Conservation (phyloP, 805 yeast genomes). For the Pichia manshurica region DNA sequence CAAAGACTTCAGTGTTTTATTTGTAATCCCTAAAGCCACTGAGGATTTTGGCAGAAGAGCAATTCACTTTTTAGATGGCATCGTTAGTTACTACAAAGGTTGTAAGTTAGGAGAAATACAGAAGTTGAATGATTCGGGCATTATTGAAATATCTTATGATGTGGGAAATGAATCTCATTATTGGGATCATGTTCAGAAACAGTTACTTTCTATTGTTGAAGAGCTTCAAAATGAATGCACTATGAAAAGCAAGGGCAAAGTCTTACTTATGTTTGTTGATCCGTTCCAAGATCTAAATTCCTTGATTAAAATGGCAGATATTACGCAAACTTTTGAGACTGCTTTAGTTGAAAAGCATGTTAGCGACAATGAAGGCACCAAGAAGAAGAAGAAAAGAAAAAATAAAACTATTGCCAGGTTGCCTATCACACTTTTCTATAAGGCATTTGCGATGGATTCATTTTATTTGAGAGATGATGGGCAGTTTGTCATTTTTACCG, state of each 20-base stretch:
- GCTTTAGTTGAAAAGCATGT: constrained; percentile 23
- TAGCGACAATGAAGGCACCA: constrained; percentile 20
- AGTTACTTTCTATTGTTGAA: constrained; percentile 63
- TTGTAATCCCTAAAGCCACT: constrained; percentile 32
- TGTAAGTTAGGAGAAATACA: constrained; percentile 41
- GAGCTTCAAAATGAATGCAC: constrained; percentile 45
- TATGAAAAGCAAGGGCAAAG: constrained; percentile 8
- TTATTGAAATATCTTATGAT: constrained; percentile 19
- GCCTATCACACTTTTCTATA: constrained; percentile 26
- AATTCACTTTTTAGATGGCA: constrained; percentile 33
- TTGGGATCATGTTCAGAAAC: constrained; percentile 19
- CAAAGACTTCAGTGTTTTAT: constrained; percentile 48
- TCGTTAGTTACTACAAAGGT: constrained; percentile 41
- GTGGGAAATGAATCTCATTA: constrained; percentile 11
- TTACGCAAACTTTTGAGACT: constrained; percentile 43
- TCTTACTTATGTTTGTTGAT: constrained; percentile 44
- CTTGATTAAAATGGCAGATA: constrained; percentile 39
- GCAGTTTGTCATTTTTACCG: constrained; percentile 28
- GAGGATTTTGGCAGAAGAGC: constrained; percentile 28
- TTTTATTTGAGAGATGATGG: constrained; percentile 33
- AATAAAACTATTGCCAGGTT: constrained; percentile 11
- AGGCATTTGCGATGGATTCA: constrained; percentile 37
- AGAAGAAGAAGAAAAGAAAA: constrained; percentile 23
- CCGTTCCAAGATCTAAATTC: constrained; percentile 40
- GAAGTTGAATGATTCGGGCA: constrained; percentile 13